Conservation (phyloP, 768 basidiomycete species). For the Pholiota microspora region DNA sequence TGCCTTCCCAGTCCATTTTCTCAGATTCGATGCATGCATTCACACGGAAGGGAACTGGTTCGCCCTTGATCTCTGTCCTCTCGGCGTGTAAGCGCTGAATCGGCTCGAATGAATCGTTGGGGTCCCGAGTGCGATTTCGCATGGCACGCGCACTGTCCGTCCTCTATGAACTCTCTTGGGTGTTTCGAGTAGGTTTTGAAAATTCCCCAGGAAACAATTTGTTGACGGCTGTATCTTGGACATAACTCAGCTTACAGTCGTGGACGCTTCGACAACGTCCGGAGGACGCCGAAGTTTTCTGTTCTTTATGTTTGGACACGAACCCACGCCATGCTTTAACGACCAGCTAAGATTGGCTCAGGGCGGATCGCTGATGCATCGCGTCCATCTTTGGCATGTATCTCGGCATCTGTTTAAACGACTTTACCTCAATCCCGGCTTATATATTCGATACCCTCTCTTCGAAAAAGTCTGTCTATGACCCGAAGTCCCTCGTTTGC, state of each 20-base stretch:
- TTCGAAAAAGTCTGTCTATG: constrained; percentile 16
- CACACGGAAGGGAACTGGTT: constrained; percentile 1
- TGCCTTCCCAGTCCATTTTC: not conserved
- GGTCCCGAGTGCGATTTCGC: not conserved
- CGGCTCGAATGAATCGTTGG: not conserved
- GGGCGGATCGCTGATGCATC: constrained; percentile 32
- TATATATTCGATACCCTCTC: constrained; percentile 24
- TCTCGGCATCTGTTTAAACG: constrained; percentile 22
- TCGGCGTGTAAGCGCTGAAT: not conserved
- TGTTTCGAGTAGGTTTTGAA: not conserved
- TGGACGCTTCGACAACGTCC: constrained; percentile 12
- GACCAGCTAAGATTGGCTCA: constrained; percentile 21
- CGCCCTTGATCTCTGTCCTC: not conserved
- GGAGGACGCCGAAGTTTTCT: constrained; percentile 8
- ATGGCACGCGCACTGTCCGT: not conserved
- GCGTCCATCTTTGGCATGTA: constrained; percentile 19
- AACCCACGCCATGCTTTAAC: constrained; percentile 13
- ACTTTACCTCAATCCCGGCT: constrained; percentile 20
- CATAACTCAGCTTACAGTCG: constrained; percentile 9
- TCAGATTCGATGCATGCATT: constrained; percentile 3
- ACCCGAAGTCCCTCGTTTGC: constrained; percentile 17
- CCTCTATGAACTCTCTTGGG: not conserved
- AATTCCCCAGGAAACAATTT: not conserved
- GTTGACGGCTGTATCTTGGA: not conserved
- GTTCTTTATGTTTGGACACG: constrained; percentile 18